Evolutionary conservation across 2,329 filamentous ascomycete genomes (phyloP).

Genomic region (Fusarium pseudonygamai): DNA sequence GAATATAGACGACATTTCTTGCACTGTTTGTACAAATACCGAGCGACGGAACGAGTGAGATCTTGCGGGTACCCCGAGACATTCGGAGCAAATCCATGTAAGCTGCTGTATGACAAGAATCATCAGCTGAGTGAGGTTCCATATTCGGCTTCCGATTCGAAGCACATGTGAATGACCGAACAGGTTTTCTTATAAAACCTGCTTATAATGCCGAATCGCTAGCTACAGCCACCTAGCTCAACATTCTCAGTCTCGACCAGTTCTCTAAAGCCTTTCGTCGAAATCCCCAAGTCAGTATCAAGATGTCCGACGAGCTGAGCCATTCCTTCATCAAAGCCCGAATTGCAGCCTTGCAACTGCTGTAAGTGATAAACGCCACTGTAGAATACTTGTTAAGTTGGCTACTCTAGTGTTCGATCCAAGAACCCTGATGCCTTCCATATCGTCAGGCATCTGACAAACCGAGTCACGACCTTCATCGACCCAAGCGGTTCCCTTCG

Average conservation of each 20-base stretch:
- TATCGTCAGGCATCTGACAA: slow-evolving; percentile 38
- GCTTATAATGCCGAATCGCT: not conserved
- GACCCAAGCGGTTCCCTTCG: slow-evolving; percentile 27
- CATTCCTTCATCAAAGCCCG: slow-evolving; percentile 56
- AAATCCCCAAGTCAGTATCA: not conserved
- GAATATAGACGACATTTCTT: slow-evolving; percentile 31
- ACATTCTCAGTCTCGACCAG: not conserved
- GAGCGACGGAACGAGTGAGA: not conserved
- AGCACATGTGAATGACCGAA: not conserved
- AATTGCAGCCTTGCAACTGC: slow-evolving; percentile 58
- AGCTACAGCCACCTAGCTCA: not conserved
- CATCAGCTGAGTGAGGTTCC: slow-evolving; percentile 17
- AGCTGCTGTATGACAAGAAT: slow-evolving; percentile 13
- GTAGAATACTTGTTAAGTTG: not conserved
- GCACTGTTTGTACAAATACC: not conserved
- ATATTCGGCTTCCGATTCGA: slow-evolving; percentile 22
- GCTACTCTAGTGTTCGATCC: slow-evolving; percentile 14
- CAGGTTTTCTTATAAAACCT: not conserved
- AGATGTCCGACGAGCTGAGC: slow-evolving; percentile 54
- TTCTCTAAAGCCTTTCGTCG: not conserved
- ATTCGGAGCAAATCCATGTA: not conserved
- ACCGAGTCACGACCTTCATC: slow-evolving; percentile 36
- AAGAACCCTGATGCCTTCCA: not conserved
- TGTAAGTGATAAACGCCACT: slow-evolving; percentile 51
- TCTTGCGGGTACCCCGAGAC: not conserved